phyloP scores from a whole-genome alignment of 164 flowering plant genomes.

The Amborella trichopoda region DNA sequence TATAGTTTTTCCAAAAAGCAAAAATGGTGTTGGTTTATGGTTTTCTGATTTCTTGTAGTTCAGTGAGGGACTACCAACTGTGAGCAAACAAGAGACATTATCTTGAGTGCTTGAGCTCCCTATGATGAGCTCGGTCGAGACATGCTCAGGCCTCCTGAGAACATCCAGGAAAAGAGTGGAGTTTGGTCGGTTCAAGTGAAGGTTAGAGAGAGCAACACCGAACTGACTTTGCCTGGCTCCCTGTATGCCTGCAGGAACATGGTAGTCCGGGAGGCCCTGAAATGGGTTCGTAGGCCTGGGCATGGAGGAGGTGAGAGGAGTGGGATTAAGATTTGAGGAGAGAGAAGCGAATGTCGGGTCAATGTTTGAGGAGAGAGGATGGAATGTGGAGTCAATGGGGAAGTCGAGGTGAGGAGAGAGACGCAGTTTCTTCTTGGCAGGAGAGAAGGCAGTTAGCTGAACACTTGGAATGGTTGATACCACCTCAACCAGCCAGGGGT shows the following conservation, averaged over 20 bases:
- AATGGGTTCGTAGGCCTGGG: conserved; percentile 27
- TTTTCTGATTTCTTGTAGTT: conserved; percentile 29
- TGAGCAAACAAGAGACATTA: conserved; percentile 57
- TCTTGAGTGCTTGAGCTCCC: conserved; percentile 23
- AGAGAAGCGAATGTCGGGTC: too few relatives aligned
- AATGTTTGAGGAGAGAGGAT: too few relatives aligned
- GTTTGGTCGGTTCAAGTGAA: conserved; percentile 57
- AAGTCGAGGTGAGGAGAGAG: conserved; percentile 49
- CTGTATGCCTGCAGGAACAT: conserved; percentile 95
- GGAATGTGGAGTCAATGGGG: conserved; percentile 43
- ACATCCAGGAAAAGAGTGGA: conserved; percentile 36
- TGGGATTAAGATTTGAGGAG: conserved; percentile 35
- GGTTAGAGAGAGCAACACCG: conserved; percentile 57
- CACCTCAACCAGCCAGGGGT: conserved; percentile 94
- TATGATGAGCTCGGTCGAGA: conserved; percentile 15
- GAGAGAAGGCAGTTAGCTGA: conserved; percentile 70
- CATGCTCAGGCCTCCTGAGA: conserved; percentile 18
- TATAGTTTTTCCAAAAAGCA: conserved; percentile 88
- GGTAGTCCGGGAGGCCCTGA: conserved; percentile 46
- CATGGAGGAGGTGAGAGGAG: conserved; percentile 24
- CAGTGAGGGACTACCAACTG: conserved; percentile 49
- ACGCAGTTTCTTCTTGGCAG: conserved; percentile 68
- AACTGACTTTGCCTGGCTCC: conserved; percentile 99
- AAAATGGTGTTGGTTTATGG: conserved; percentile 38
- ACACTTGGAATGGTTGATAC: conserved; percentile 71